Percentiles rank a stretch among this genome's conserved stretches.
phyloP scores from a whole-genome alignment of 1,284 basidiomycete genomes.

The Cutaneotrichosporon arboriforme region DNA sequence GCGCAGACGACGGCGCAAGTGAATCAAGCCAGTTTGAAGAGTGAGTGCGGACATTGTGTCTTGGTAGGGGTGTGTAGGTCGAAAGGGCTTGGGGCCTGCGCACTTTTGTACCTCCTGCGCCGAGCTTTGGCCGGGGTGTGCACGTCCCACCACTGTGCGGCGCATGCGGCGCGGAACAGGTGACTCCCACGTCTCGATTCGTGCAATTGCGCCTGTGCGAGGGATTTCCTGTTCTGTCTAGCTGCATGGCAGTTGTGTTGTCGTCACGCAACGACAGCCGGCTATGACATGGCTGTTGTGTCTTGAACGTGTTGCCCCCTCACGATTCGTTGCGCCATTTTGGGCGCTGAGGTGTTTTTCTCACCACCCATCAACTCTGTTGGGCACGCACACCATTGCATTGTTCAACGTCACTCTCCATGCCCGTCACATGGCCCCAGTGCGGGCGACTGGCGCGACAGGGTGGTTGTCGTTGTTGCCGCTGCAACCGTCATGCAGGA shows the following conservation, averaged over 20 bases:
- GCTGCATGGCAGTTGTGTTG: too few species aligned
- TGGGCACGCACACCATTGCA: background rate
- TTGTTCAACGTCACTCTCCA: background rate
- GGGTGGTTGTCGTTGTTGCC: background rate
- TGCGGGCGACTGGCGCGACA: too few species aligned
- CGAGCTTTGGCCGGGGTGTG: too few species aligned
- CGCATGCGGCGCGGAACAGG: background rate
- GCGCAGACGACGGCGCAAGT: conserved; percentile 6
- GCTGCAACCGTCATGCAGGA: background rate
- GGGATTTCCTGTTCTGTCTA: background rate
- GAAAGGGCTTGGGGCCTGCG: background rate
- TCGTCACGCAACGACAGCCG: too few species aligned
- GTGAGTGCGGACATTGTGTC: background rate
- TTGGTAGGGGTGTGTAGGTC: background rate
- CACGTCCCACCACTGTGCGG: background rate
- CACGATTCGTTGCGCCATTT: background rate
- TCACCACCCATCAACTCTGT: background rate
- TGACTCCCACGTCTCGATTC: background rate
- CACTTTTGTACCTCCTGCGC: background rate
- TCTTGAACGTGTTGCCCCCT: too few species aligned
- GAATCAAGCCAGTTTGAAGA: background rate
- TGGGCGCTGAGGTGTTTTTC: background rate
- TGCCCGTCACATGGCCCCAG: background rate
- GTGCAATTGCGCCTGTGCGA: background rate
- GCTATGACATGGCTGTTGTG: too few species aligned